phyloP scores from a whole-genome alignment of 768 basidiomycete species.

The Amanita exitialis region DNA sequence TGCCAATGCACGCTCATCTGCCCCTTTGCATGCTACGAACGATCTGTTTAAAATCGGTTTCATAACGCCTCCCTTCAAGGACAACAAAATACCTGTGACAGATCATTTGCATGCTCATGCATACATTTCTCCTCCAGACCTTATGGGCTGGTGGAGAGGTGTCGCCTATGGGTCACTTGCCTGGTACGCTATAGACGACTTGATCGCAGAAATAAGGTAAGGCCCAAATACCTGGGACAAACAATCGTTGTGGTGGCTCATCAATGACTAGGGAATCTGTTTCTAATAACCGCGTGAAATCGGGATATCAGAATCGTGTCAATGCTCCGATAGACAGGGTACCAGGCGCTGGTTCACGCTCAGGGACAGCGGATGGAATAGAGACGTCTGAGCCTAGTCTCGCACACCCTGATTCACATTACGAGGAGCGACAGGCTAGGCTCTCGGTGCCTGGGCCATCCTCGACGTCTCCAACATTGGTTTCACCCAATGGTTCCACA shows the following conservation, averaged over 20 bases:
- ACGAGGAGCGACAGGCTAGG: conserved; percentile 30
- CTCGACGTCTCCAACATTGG: conserved; percentile 15
- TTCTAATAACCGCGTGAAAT: conserved; percentile 79
- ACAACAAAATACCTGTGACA: conserved; percentile 68
- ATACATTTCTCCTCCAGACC: conserved; percentile 54
- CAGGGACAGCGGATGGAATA: conserved; percentile 53
- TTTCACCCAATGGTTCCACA: conserved; percentile 19
- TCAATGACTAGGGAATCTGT: conserved; percentile 55
- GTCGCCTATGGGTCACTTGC: conserved; percentile 58
- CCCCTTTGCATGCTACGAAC: conserved; percentile 19
- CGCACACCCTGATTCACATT: conserved; percentile 28
- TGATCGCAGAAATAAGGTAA: conserved; percentile 76
- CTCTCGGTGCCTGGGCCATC: conserved; percentile 13
- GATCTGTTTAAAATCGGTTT: conserved; percentile 57
- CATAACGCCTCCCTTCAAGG: conserved; percentile 70
- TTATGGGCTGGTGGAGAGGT: conserved; percentile 64
- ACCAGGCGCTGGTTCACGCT: conserved; percentile 58
- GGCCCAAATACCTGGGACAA: background rate
- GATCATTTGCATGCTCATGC: conserved; percentile 77
- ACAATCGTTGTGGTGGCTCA: background rate
- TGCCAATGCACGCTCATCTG: conserved; percentile 20
- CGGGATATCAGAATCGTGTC: conserved; percentile 50
- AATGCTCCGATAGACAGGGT: conserved; percentile 65
- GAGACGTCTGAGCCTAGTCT: conserved; percentile 50
- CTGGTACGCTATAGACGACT: conserved; percentile 70